Percentiles rank a stretch among this genome's conserved stretches.
Conservation (phyloP, 352 stramenopile genomes). For the Phytopythium aichiense region DNA sequence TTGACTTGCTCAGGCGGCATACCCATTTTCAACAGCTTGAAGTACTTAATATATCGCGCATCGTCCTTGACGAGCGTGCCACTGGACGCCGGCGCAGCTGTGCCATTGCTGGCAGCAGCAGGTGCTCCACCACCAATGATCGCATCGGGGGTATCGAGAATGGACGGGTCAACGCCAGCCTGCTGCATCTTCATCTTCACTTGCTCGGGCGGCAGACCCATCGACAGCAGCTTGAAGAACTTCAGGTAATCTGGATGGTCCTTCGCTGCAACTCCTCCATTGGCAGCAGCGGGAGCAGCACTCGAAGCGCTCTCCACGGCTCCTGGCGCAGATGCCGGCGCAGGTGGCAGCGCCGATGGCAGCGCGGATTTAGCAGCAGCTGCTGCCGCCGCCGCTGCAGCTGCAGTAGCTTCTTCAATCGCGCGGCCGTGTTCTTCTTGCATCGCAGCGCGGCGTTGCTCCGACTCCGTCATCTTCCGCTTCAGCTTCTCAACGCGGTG, state of each 20-base stretch:
- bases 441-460: conserved; percentile 46
- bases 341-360: not conserved
- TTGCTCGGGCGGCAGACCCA: conserved; percentile 77
- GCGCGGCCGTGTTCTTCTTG: conserved; percentile 44
- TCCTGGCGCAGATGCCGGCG: not conserved
- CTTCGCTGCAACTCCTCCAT: conserved; percentile 44
- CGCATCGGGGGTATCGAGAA: conserved; percentile 68
- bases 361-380: conserved; percentile 4
- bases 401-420: conserved; percentile 23
- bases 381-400: conserved; percentile 17
- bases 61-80: conserved; percentile 60
- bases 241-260: conserved; percentile 75
- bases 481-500: conserved; percentile 75
- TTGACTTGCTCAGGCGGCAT: conserved; percentile 94
- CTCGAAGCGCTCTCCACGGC: conserved; percentile 7
- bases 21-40: conserved; percentile 95
- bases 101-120: conserved; percentile 1
- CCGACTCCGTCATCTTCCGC: conserved; percentile 50
- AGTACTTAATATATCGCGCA: conserved; percentile 92
- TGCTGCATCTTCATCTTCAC: conserved; percentile 87
- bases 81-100: conserved; percentile 7
- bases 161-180: conserved; percentile 50
- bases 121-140: conserved; percentile 43
- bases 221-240: conserved; percentile 81
- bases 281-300: conserved; percentile 9